Evolutionary conservation across 306 rosid genomes (phyloP).

Genomic region (Lablab purpureus): DNA sequence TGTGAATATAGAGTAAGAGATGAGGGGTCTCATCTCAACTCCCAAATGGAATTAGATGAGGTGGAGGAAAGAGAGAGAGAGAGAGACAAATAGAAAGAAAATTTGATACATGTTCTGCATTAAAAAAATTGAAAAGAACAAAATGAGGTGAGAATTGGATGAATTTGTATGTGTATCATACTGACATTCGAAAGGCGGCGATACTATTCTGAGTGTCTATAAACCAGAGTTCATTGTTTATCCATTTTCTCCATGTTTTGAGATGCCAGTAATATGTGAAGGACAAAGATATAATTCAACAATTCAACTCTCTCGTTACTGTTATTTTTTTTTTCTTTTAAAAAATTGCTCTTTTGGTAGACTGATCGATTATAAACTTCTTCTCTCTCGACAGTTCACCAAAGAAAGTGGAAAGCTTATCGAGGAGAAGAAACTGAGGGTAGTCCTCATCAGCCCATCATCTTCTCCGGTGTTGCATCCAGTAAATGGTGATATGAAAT

Average conservation of each 20-base stretch:
- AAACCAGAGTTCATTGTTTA: conserved; percentile 9
- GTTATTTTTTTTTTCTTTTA: not conserved
- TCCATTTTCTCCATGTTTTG: conserved; percentile 10
- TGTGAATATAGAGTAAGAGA: not conserved
- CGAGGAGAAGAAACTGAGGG: conserved; percentile 87
- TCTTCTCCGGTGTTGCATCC: conserved; percentile 76
- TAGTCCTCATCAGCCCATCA: conserved; percentile 67
- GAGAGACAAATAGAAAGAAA: not conserved
- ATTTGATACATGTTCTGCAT: not conserved
- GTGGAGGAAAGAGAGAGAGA: not conserved
- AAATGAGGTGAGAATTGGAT: not conserved
- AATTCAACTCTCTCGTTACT: conserved; percentile 3
- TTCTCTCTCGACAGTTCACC: conserved; percentile 63
- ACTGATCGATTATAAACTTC: conserved; percentile 33
- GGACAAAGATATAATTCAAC: conserved; percentile 20
- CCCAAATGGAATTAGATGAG: not conserved
- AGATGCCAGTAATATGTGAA: conserved; percentile 1
- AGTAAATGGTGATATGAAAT: conserved; percentile 72
- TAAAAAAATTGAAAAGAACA: not conserved
- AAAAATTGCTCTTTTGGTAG: not conserved
- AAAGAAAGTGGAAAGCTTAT: conserved; percentile 70
- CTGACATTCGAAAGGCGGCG: not conserved
- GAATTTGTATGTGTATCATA: not conserved
- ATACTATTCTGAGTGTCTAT: not conserved
- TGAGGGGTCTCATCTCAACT: not conserved